phyloP scores from a whole-genome alignment of 441 rosid genomes.

The Geranium incanum region DNA sequence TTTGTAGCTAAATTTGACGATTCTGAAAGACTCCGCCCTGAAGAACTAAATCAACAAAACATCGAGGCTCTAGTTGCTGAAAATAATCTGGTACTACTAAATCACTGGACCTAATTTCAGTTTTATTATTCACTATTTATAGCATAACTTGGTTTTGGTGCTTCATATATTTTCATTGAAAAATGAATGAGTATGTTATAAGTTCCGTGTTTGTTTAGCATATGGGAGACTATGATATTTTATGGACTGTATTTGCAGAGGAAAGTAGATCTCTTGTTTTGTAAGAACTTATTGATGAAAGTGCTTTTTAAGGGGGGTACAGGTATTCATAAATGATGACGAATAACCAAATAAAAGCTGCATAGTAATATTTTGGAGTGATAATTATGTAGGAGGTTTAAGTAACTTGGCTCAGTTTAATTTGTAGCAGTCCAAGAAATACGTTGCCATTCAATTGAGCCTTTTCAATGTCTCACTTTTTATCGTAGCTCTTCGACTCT shows the following conservation, averaged over 20 bases:
- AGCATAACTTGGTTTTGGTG: neutral
- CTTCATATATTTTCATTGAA: neutral
- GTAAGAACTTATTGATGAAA: neutral
- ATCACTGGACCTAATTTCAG: conserved; percentile 15
- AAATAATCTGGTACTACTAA: conserved; percentile 65
- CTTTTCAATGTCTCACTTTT: neutral
- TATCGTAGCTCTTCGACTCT: neutral
- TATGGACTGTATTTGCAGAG: too few relatives aligned
- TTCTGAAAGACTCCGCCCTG: conserved; percentile 87
- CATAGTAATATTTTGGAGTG: neutral
- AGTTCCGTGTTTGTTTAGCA: neutral
- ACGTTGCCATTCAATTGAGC: neutral
- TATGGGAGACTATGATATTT: neutral
- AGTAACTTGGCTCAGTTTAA: neutral
- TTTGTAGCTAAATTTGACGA: conserved; percentile 60
- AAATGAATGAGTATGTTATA: neutral
- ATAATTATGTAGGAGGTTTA: neutral
- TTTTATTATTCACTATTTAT: neutral
- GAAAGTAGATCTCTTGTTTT: neutral
- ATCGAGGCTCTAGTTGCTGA: conserved; percentile 97
- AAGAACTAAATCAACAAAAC: conserved; percentile 93
- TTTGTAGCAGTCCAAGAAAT: neutral
- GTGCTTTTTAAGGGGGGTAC: neutral
- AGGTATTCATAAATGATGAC: neutral
- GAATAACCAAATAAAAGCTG: neutral